phyloP scores from a whole-genome alignment of 2,329 filamentous ascomycete species.

The Fusarium pseudoanthophilum region DNA sequence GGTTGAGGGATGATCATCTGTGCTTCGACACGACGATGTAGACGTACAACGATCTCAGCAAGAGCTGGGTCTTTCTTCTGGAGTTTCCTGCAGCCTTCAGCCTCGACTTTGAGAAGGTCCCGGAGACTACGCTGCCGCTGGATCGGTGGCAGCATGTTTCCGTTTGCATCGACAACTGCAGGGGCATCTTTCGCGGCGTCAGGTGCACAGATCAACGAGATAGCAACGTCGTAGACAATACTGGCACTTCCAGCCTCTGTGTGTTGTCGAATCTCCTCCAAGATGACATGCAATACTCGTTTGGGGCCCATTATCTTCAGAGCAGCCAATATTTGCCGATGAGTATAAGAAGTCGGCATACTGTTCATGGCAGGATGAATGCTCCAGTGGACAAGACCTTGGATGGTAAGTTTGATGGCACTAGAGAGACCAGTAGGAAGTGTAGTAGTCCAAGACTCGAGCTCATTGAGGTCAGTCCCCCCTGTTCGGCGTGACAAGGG shows the following conservation, averaged over 20 bases:
- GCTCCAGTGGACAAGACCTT: slow-evolving; percentile 74
- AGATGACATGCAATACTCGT: slow-evolving; percentile 67
- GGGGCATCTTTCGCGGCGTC: slow-evolving; percentile 60
- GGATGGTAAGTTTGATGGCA: slow-evolving; percentile 69
- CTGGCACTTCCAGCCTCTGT: slow-evolving; percentile 68
- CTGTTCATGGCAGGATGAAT: slow-evolving; percentile 64
- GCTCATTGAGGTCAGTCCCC: slow-evolving; percentile 71
- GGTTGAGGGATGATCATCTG: slow-evolving; percentile 63
- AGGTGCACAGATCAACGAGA: slow-evolving; percentile 75
- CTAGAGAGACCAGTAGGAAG: slow-evolving; percentile 65
- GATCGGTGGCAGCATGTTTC: slow-evolving; percentile 50
- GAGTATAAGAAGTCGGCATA: slow-evolving; percentile 75
- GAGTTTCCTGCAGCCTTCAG: slow-evolving; percentile 66
- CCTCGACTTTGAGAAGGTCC: slow-evolving; percentile 67
- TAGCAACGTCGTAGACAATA: slow-evolving; percentile 75
- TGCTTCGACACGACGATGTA: slow-evolving; percentile 73
- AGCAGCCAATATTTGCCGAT: slow-evolving; percentile 73
- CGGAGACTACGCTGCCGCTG: slow-evolving; percentile 67
- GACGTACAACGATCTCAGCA: slow-evolving; percentile 71
- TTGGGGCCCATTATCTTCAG: slow-evolving; percentile 71
- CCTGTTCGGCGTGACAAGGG: slow-evolving; percentile 69
- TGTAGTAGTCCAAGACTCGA: slow-evolving; percentile 73
- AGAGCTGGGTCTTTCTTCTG: slow-evolving; percentile 66
- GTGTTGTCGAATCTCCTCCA: slow-evolving; percentile 74
- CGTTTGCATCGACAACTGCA: slow-evolving; percentile 50